Evolutionary conservation across 805 yeast species (phyloP), one percentile per base, ranked within the genome.

Genomic region (Candida insectorum): DNA sequence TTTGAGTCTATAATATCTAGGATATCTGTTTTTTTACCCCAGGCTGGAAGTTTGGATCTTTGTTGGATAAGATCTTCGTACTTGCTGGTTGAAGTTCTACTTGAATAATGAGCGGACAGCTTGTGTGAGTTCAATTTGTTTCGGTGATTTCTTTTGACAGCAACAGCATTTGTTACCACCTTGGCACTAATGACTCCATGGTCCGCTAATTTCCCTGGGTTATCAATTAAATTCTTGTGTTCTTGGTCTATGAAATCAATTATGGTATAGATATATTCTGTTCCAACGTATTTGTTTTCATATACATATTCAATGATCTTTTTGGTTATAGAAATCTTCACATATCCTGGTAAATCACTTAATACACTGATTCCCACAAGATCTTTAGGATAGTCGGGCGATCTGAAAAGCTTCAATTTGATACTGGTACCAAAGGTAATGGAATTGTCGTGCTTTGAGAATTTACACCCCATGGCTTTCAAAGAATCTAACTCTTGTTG

Each of bases 161-260:
- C n/a, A 13, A 31, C 7, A 20, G 23, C 10, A 20, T 26, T 34
- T 22, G 28, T 24, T 8, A 12, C 7, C 14, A 12, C n/a, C n/a
- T 31, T 34, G 13, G 54, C 30, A 11, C 10, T 20, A 11, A 8
- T 8, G n/a, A n/a, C n/a, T 11, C n/a, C 14, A 8, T 10, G 14
- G 23, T 20, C 23, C 11, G 11, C 23, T 15, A 91, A 65, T 2
- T 81, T 78, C 0, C 95, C 94, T 0, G 97, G 97, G 36, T 80
- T 69, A 26, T 78, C 75, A 7, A 84, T 71, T 10, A 88, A 67
- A 2, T 56, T 54, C 4, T 65, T 57, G 27, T 81, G 59, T 45
- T 84, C 75, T 11, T 74, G 79, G 43, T 82, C 81, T 12, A 89
- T 48, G 89, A 94, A 88, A 41, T 87, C 94, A 31, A 77, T 63